These are phyloP conservation scores for Metschnikowia borealis DNA, from an alignment of 805 yeast genomes.

Conservation along the genomic window DNA sequence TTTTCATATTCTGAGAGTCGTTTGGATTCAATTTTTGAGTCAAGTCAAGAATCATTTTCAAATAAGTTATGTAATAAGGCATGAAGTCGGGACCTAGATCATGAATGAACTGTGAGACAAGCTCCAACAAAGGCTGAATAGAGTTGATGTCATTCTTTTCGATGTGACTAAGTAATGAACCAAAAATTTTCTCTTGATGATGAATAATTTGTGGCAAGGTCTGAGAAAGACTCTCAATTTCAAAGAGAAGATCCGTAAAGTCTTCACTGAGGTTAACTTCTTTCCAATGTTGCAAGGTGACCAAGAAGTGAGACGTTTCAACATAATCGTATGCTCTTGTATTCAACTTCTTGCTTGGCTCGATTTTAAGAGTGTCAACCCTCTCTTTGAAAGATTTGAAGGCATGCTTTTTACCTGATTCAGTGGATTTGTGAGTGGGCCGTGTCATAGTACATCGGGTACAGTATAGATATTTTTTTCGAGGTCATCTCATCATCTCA, in stretches of 20 bases:
- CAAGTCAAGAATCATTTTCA: slow-evolving; percentile 48
- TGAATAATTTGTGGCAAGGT: slow-evolving; percentile 78
- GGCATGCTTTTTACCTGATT: slow-evolving; percentile 53
- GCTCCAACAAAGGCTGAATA: slow-evolving; percentile 75
- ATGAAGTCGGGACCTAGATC: slow-evolving; percentile 91
- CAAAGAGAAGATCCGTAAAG: slow-evolving; percentile 60
- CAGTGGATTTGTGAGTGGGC: slow-evolving; percentile 38
- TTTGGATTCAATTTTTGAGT: slow-evolving; percentile 36
- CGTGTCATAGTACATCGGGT: slow-evolving; percentile 1
- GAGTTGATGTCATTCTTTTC: slow-evolving; percentile 61
- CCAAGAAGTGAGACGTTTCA: slow-evolving; percentile 72
- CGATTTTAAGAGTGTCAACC: slow-evolving; percentile 78
- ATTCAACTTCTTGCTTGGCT: slow-evolving; percentile 54
- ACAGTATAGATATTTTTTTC: not conserved
- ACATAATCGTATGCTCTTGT: slow-evolving; percentile 65
- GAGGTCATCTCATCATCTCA: slow-evolving; percentile 15
- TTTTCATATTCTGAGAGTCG: slow-evolving; percentile 49
- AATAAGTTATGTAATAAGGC: slow-evolving; percentile 55
- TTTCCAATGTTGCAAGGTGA: slow-evolving; percentile 80
- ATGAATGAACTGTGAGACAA: slow-evolving; percentile 77
- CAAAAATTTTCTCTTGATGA: slow-evolving; percentile 59
- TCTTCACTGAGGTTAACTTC: slow-evolving; percentile 76
- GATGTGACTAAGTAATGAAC: slow-evolving; percentile 45
- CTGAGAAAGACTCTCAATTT: slow-evolving; percentile 51
- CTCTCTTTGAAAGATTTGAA: slow-evolving; percentile 79